Evolutionary conservation across 2,329 filamentous ascomycete genomes (phyloP), one percentile per base, ranked within the genome.

Genomic region (Aotearoamyces nothofagi): DNA sequence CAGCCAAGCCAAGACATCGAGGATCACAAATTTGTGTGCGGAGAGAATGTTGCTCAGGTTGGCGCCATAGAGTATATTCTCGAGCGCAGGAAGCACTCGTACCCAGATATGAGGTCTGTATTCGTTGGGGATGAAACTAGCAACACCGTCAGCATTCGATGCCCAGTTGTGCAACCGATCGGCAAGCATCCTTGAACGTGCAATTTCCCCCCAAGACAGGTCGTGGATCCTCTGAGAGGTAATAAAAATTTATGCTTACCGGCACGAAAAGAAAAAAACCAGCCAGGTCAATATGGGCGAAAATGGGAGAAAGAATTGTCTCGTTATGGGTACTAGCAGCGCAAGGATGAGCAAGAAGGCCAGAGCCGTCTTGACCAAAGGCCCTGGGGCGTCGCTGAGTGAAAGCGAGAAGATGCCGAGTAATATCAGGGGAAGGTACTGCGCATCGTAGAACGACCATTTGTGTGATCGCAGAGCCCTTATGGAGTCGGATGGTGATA

Each of bases 1-100:
- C 13, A 96, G 57, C 86, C 86, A 94, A 10, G 87, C 87, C 31
- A 94, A 60, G 31, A 96, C 62, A 49, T 94, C 86, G 32, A 94
- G 70, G 27, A 82, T 62, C 5, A 78, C 69, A 53, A 80, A 76
- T 45, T 87, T 81, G 57, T 93, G 82, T 25, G 82, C 82, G 9
- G 86, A 92, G 31, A 96, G 69, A 46, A 94, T 92, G 54, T 93
- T 94, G 58, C 83, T 92, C 33, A 94, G 66, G 56, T 94, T 94
- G 38, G 86, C 84, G 43, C 87, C 87, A 50, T 94, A 96, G 17
- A 96, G 66, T 37, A 96, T 90, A 54, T 96, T 94, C 57, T 96
- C 87, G 39, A 96, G 69, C 11, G 87, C 83, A 4, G 87, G 87
- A 19, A 96, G 68, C 15, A 96, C 83, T 46, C 86, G 83, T 40